Evolutionary conservation across 805 yeast genomes (phyloP), one percentile per base, ranked within the genome.

Genomic region (Saccharomycopsis fodiens): DNA sequence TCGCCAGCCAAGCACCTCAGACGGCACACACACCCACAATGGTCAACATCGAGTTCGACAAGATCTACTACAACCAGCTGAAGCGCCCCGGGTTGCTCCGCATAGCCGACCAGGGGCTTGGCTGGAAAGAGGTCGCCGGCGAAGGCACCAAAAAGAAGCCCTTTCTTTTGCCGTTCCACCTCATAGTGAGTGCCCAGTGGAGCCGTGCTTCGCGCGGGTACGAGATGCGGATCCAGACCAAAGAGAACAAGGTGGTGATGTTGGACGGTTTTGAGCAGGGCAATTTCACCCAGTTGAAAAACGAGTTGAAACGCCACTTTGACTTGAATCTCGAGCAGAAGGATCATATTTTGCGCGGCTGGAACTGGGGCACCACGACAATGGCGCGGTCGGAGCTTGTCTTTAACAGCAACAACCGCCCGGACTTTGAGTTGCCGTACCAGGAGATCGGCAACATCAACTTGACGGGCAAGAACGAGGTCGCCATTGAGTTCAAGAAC

Each of bases 331-430:
- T 93, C 48, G 97, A 93, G 56, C 82, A 75, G 52, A 78, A 73
- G 57, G 97, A 91, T 57, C 98, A 93, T 64, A 84, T 96, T 3
- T 68, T 93, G 53, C 78, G 96, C 67, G 99, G 99, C 27, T 93
- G 98, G 98, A 93, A 93, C 65, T 93, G 98, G 98, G 99, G 99
- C 45, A 79, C 82, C 53, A 73, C 91, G 13, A 96, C 89, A 61
- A 76, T 93, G 60, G 96, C 95, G 17, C 77, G 96, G 62, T 85
- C 87, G 56, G 98, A 93, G 63, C 69, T 93, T 62, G 77, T 86
- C 23, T 89, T 93, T 65, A 78, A 80, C 47, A 80, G 89, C 19
- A 85, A 85, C 58, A 87, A 87, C 55, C 82, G 85, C 57, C 97
- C 98, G 2, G 77, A 82, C 10, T 91, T 91, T 62, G 98, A 93